Percentiles rank a stretch among this genome's conserved stretches.
Conservation (phyloP, 352 stramenopile species). For the Phytophthora ohioensis region DNA sequence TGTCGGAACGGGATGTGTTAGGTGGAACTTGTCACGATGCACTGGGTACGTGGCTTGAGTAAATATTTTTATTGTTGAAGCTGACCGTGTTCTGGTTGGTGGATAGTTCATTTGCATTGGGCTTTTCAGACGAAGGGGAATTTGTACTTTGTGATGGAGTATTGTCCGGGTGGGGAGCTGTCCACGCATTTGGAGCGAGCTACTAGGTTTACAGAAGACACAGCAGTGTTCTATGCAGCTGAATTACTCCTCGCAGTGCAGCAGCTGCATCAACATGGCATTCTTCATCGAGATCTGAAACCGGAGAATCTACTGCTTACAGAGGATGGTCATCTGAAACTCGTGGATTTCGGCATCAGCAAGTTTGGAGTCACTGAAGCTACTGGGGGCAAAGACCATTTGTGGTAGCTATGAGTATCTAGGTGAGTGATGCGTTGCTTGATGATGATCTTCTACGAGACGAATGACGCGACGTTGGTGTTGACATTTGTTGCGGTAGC, state of each 20-base stretch:
- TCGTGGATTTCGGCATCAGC: conserved; percentile 87
- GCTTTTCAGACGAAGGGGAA: conserved; percentile 74
- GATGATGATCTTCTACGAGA: background rate
- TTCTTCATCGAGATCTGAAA: conserved; percentile 88
- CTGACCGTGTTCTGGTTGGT: conserved; percentile 1
- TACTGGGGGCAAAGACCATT: conserved; percentile 67
- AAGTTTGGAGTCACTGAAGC: conserved; percentile 84
- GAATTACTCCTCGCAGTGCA: conserved; percentile 81
- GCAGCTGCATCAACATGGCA: conserved; percentile 85
- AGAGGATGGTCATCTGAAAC: conserved; percentile 71
- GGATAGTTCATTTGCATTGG: conserved; percentile 78
- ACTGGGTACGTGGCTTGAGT: conserved; percentile 43
- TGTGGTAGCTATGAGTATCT: conserved; percentile 88
- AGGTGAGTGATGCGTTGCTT: conserved; percentile 45
- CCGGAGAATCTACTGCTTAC: conserved; percentile 81
- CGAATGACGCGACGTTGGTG: background rate
- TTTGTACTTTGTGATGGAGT: conserved; percentile 87
- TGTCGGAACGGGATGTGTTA: conserved; percentile 82
- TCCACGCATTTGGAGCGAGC: conserved; percentile 61
- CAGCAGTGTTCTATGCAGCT: conserved; percentile 74
- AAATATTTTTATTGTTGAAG: background rate
- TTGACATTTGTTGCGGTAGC: conserved; percentile 40
- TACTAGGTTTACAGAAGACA: conserved; percentile 58
- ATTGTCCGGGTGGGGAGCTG: conserved; percentile 79
- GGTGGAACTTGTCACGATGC: conserved; percentile 73